Evolutionary conservation across 2,329 filamentous ascomycete genomes (phyloP).

Genomic region (Blastomyces gilchristii): DNA sequence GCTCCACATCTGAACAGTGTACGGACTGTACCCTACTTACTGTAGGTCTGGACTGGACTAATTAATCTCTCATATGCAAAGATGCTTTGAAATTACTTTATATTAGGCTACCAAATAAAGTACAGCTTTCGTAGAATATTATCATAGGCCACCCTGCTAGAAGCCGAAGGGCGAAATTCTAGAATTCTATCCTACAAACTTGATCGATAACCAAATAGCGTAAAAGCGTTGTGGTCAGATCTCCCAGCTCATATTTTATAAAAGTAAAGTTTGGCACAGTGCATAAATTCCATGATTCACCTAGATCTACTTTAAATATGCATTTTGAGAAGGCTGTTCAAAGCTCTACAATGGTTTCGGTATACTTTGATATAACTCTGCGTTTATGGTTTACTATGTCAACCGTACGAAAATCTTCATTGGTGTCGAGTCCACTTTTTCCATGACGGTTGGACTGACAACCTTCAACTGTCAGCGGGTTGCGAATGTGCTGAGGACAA

Average conservation of each 20-base stretch:
- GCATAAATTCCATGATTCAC: not conserved
- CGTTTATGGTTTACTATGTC: not conserved
- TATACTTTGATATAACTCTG: not conserved
- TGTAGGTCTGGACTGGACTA: no score
- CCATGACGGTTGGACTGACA: not conserved
- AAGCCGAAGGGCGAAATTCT: no score
- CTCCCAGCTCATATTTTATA: no score
- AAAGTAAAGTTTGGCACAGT: no score
- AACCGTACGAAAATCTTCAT: conserved; percentile 9
- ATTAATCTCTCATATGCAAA: no score
- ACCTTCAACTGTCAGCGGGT: not conserved
- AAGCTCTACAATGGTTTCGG: not conserved
- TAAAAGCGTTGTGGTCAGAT: no score
- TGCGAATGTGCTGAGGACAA: conserved; percentile 4
- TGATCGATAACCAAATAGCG: no score
- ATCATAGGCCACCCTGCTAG: not conserved
- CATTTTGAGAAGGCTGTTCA: not conserved
- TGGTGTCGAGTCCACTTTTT: not conserved
- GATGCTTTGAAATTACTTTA: no score
- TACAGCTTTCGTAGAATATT: not conserved
- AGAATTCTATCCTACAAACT: no score
- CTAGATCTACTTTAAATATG: not conserved
- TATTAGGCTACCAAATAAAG: not conserved
- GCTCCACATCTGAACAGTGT: not conserved
- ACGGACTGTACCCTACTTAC: no score